Conservation (phyloP, 169 alveolate genomes). For the Neospora caninum region DNA sequence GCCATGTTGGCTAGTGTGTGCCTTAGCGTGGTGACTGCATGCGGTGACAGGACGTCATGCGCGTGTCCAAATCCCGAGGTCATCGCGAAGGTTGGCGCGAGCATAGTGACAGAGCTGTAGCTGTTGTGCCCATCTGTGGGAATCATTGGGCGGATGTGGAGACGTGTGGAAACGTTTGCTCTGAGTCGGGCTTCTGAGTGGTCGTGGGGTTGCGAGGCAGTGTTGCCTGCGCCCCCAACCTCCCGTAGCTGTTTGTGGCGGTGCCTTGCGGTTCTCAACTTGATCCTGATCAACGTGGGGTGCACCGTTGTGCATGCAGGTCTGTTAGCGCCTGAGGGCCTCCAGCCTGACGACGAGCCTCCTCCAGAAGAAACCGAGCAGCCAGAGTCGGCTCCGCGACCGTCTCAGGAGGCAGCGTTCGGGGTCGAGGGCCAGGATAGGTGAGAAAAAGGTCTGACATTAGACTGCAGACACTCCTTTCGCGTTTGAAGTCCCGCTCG, state of each 20-base stretch:
- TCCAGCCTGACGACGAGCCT: neutral
- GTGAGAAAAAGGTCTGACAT: neutral
- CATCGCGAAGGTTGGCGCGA: too few species aligned
- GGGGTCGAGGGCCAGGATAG: neutral
- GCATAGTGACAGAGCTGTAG: too few species aligned
- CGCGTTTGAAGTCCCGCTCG: neutral
- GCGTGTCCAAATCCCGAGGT: too few species aligned
- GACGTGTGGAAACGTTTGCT: too few species aligned
- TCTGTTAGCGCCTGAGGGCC: neutral
- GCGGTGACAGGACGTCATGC: too few species aligned
- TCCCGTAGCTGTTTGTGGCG: too few species aligned
- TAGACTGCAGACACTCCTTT: neutral
- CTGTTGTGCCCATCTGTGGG: too few species aligned
- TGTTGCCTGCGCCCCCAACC: too few species aligned
- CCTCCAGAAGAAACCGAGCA: neutral
- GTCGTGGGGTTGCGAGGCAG: too few species aligned
- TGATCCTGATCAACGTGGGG: neutral
- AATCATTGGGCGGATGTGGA: too few species aligned
- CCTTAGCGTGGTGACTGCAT: neutral
- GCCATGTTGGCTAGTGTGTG: neutral
- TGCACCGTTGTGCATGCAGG: neutral
- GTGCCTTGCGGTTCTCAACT: too few species aligned
- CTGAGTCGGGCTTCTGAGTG: too few species aligned
- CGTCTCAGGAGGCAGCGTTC: neutral
- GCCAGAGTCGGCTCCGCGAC: neutral